phyloP scores from a whole-genome alignment of 1,139 yeast genomes.

The Dujonia santamariae region DNA sequence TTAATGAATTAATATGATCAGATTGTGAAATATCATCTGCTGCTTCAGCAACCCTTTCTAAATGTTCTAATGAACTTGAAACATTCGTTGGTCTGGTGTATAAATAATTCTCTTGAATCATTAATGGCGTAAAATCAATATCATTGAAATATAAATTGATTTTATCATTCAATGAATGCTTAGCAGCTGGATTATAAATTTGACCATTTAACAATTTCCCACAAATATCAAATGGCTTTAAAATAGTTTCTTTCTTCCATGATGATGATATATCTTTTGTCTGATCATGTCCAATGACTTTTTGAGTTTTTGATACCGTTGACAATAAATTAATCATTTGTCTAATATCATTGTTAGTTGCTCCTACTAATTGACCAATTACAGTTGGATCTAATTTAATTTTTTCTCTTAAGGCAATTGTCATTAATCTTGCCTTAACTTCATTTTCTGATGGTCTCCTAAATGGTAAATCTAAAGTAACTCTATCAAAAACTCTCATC shows the following conservation, averaged over 20 bases:
- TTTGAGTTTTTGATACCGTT: slow-evolving; percentile 74
- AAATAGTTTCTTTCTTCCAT: slow-evolving; percentile 88
- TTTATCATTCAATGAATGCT: slow-evolving; percentile 70
- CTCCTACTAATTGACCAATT: slow-evolving; percentile 79
- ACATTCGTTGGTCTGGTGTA: slow-evolving; percentile 55
- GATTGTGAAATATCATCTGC: slow-evolving; percentile 82
- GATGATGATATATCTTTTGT: slow-evolving; percentile 53
- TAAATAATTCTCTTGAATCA: slow-evolving; percentile 93
- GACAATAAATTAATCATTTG: slow-evolving; percentile 89
- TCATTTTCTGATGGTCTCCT: slow-evolving; percentile 85
- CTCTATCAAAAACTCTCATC: slow-evolving; percentile 92
- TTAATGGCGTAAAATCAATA: slow-evolving; percentile 89
- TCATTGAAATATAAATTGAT: slow-evolving; percentile 91
- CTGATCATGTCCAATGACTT: slow-evolving; percentile 51
- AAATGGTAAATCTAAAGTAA: slow-evolving; percentile 79
- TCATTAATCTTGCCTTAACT: slow-evolving; percentile 79
- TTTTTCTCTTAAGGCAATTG: slow-evolving; percentile 84
- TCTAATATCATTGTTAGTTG: slow-evolving; percentile 88
- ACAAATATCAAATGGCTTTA: slow-evolving; percentile 90
- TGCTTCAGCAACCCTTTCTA: slow-evolving; percentile 69
- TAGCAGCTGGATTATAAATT: slow-evolving; percentile 52
- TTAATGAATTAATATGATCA: slow-evolving; percentile 75
- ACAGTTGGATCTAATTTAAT: slow-evolving; percentile 77
- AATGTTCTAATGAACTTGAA: slow-evolving; percentile 41
- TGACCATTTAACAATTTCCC: slow-evolving; percentile 66